Percentiles rank a stretch among this genome's conserved stretches.
Evolutionary conservation across 1,284 basidiomycete genomes (phyloP).

Genomic region (Rhizoctonia solani): DNA sequence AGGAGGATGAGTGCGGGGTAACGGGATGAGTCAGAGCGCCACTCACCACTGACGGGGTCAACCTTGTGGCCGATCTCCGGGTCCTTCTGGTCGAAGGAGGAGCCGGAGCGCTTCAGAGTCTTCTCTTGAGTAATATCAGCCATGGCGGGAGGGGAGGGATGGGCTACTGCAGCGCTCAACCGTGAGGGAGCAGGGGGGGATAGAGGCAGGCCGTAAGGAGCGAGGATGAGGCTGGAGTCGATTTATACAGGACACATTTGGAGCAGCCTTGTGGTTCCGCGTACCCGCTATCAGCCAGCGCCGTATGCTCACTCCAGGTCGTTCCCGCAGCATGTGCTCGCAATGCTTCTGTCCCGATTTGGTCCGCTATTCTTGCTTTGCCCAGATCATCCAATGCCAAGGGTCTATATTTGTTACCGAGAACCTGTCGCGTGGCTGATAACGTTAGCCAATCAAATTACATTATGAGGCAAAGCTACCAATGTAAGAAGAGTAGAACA

Average conservation of each 20-base stretch:
- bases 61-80: conserved; percentile 27
- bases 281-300: conserved; percentile 6
- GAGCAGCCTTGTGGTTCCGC: too few relatives aligned
- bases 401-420: not conserved
- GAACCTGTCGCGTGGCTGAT: conserved; percentile 5
- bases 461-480: too few relatives aligned
- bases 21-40: not conserved
- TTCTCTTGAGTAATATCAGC: conserved; percentile 27
- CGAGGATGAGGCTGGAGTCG: not conserved
- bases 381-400: not conserved
- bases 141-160: conserved; percentile 28
- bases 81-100: conserved; percentile 29
- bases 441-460: not conserved
- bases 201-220: conserved; percentile 32
- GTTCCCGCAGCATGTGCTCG: conserved; percentile 20
- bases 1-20: not conserved
- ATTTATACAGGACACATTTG: not conserved
- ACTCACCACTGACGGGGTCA: conserved; percentile 14
- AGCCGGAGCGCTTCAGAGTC: not conserved
- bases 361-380: conserved; percentile 23
- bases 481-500: too few relatives aligned
- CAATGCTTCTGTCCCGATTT: conserved; percentile 14
- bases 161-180: conserved; percentile 33
- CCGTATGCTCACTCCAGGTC: conserved; percentile 32
- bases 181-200: conserved; percentile 27